phyloP scores from a whole-genome alignment of 371 early-diverging fungal species.

The Saksenaea vasiformis region DNA sequence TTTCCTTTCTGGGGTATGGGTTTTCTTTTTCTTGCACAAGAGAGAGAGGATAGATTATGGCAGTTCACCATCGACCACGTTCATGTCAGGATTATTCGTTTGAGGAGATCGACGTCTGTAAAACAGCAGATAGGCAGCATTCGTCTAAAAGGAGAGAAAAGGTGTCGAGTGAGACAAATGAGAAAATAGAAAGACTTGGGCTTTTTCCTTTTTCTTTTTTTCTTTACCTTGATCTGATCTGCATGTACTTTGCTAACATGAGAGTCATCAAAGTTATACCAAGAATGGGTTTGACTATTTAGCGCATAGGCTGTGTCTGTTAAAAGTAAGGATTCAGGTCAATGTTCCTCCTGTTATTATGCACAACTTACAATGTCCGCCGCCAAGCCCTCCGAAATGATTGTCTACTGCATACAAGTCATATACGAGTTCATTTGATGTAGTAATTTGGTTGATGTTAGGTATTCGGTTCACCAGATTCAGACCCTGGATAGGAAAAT shows the following conservation, averaged over 20 bases:
- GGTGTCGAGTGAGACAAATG: not conserved
- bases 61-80: not conserved
- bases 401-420: slow-evolving; percentile 88
- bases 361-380: slow-evolving; percentile 36
- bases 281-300: slow-evolving; percentile 57
- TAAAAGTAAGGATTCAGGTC: not conserved
- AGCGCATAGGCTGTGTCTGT: slow-evolving; percentile 80
- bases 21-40: not conserved
- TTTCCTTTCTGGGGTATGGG: not conserved
- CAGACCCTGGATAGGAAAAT: slow-evolving; percentile 73
- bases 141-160: slow-evolving; percentile 31
- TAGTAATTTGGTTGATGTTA: slow-evolving; percentile 9
- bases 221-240: slow-evolving; percentile 40
- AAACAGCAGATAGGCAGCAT: slow-evolving; percentile 81
- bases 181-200: not conserved
- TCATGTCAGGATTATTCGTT: not conserved
- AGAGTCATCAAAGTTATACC: slow-evolving; percentile 85
- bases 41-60: not conserved
- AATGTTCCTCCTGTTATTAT: not conserved
- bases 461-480: slow-evolving; percentile 62
- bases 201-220: slow-evolving; percentile 7
- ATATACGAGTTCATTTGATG: slow-evolving; percentile 56
- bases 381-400: slow-evolving; percentile 81
- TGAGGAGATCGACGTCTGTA: slow-evolving; percentile 57
- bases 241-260: slow-evolving; percentile 59